phyloP scores from a whole-genome alignment of 306 rosid genomes.

The Medicago truncatula region DNA sequence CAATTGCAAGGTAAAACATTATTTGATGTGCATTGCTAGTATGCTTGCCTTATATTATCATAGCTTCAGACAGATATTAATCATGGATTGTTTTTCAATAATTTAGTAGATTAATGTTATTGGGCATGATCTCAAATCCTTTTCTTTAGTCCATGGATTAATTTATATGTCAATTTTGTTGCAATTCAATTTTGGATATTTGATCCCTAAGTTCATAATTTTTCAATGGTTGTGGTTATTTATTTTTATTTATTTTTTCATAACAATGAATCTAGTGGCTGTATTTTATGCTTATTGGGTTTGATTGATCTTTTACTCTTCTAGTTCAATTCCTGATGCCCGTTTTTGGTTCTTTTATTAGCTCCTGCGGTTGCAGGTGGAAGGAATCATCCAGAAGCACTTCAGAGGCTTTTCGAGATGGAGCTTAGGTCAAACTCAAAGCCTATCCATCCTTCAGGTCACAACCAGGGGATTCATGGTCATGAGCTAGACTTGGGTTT shows the following conservation, averaged over 20 bases:
- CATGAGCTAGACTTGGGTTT: constrained; percentile 84
- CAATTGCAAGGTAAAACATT: constrained; percentile 67
- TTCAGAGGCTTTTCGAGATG: constrained; percentile 88
- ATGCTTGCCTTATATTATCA: constrained; percentile 25
- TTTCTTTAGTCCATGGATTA: background rate
- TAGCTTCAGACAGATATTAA: background rate
- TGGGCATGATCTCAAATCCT: constrained; percentile 23
- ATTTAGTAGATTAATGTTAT: constrained; percentile 20
- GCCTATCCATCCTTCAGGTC: constrained; percentile 48
- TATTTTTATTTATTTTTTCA: background rate
- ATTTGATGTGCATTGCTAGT: background rate
- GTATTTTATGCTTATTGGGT: constrained; percentile 31
- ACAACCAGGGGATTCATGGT: constrained; percentile 53
- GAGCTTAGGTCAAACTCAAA: constrained; percentile 66
- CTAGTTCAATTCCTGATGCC: constrained; percentile 23
- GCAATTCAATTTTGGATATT: constrained; percentile 9
- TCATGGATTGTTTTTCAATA: constrained; percentile 12
- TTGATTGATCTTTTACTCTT: constrained; percentile 16
- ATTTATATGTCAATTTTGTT: background rate
- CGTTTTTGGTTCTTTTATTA: constrained; percentile 36
- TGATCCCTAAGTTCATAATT: constrained; percentile 12
- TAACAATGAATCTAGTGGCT: background rate
- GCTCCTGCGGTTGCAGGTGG: constrained; percentile 65
- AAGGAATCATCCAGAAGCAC: constrained; percentile 81
- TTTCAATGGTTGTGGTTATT: background rate